Evolutionary conservation across 345 rosid genomes (phyloP).

Genomic region (Geranium rotundifolium): DNA sequence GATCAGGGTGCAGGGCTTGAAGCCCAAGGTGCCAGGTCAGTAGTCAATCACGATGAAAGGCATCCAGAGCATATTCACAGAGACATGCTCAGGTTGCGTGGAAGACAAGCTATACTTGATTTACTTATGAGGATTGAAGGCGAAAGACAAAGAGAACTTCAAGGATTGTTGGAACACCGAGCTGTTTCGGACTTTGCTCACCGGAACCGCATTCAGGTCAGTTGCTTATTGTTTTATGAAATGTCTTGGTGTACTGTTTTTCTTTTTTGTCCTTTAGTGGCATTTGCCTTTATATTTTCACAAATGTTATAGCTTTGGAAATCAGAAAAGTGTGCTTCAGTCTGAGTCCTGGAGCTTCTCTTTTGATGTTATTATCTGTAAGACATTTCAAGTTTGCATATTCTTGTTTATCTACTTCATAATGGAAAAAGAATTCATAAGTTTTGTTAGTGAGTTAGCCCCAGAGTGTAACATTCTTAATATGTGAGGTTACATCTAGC

Average conservation of each 20-base stretch:
- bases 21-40: constrained; percentile 44
- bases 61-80: constrained; percentile 64
- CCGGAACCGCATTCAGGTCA: constrained; percentile 95
- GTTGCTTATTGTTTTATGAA: constrained; percentile 7
- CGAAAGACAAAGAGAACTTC: constrained; percentile 83
- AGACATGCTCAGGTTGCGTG: constrained; percentile 76
- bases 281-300: not conserved
- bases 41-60: constrained; percentile 48
- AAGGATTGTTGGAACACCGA: constrained; percentile 85
- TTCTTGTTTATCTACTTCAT: too few relatives aligned
- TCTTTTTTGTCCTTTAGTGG: not conserved
- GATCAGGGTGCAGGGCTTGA: constrained; percentile 34
- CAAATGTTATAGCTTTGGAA: too few relatives aligned
- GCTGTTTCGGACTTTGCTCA: constrained; percentile 99
- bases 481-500: not conserved
- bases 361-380: too few relatives aligned
- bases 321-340: too few relatives aligned
- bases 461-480: not conserved
- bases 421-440: too few relatives aligned
- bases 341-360: too few relatives aligned
- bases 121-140: constrained; percentile 81
- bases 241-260: not conserved
- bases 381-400: too few relatives aligned
- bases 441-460: not conserved
- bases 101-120: constrained; percentile 85